A percentile compares a stretch with the other conserved stretches of the same genome.
These are phyloP conservation scores for Globisporangium cederbergense DNA, from an alignment of 352 stramenopile genomes.

Conservation along the genomic window DNA sequence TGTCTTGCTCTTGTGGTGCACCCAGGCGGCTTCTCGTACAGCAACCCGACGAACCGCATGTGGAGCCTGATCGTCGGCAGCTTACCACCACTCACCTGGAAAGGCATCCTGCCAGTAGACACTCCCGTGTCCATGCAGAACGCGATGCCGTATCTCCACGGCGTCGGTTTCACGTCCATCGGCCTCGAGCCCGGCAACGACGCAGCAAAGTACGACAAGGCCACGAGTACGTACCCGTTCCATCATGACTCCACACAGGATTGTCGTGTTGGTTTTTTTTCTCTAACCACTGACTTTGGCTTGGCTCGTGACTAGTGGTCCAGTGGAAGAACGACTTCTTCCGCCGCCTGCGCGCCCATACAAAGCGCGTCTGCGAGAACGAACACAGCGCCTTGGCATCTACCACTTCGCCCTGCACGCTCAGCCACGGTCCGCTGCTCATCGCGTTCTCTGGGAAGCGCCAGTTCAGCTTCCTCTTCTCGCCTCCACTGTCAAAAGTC, in stretches of 20 bases:
- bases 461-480: conserved; percentile 84
- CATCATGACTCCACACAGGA: not conserved
- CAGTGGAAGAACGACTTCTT: conserved; percentile 65
- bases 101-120: conserved; percentile 53
- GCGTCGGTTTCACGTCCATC: conserved; percentile 81
- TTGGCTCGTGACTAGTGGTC: conserved; percentile 35
- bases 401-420: conserved; percentile 24
- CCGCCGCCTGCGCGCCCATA: conserved; percentile 48
- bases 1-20: no score
- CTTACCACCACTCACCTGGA: conserved; percentile 48
- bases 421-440: conserved; percentile 57
- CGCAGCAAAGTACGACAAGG: conserved; percentile 70
- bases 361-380: conserved; percentile 42
- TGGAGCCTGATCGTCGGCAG: conserved; percentile 81
- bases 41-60: conserved; percentile 88
- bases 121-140: conserved; percentile 74
- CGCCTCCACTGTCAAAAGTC: conserved; percentile 61
- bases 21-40: conserved; percentile 24
- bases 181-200: conserved; percentile 85
- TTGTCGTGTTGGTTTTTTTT: not conserved
- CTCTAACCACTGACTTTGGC: not conserved
- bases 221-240: conserved; percentile 37
- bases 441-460: conserved; percentile 86
- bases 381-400: conserved; percentile 27
- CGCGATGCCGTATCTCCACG: conserved; percentile 49